Evolutionary conservation across 2,329 filamentous ascomycete genomes (phyloP).

Genomic region (Epichloe scottii): DNA sequence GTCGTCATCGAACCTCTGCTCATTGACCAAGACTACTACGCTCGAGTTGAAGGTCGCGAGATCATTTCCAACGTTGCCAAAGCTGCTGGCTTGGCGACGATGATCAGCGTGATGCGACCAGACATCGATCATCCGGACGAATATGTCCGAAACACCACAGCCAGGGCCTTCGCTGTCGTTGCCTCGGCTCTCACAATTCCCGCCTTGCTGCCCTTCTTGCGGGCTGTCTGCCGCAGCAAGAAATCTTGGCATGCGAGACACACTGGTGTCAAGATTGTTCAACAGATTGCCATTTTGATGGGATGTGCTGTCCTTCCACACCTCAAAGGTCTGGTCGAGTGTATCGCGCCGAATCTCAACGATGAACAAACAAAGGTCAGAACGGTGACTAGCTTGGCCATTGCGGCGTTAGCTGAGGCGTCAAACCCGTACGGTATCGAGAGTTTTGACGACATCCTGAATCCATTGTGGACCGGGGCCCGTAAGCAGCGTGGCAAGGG

Average conservation of each 20-base stretch:
- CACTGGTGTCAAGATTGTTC: conserved; percentile 97
- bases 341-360: conserved; percentile 88
- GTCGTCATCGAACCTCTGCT: conserved; percentile 98
- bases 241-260: conserved; percentile 98
- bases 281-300: conserved; percentile 98
- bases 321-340: conserved; percentile 90
- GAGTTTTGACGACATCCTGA: conserved; percentile 94
- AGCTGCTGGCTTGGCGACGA: conserved; percentile 89
- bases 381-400: conserved; percentile 88
- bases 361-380: conserved; percentile 97
- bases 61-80: conserved; percentile 98
- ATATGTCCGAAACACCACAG: conserved; percentile 96
- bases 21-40: conserved; percentile 99
- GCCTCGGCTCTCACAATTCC: conserved; percentile 93
- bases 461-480: conserved; percentile 92
- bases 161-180: conserved; percentile 91
- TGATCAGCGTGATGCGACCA: conserved; percentile 98
- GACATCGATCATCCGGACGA: conserved; percentile 98
- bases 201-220: conserved; percentile 83
- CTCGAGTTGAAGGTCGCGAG: conserved; percentile 91
- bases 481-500: conserved; percentile 95
- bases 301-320: conserved; percentile 93
- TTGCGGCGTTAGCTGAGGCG: conserved; percentile 88
- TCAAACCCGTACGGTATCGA: conserved; percentile 98
- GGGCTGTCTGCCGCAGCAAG: conserved; percentile 93